Percentiles rank a stretch among this genome's conserved stretches.
These are phyloP conservation scores for Penicillium sp. DNA, from an alignment of 2,329 filamentous ascomycete species.

Conservation along the genomic window DNA sequence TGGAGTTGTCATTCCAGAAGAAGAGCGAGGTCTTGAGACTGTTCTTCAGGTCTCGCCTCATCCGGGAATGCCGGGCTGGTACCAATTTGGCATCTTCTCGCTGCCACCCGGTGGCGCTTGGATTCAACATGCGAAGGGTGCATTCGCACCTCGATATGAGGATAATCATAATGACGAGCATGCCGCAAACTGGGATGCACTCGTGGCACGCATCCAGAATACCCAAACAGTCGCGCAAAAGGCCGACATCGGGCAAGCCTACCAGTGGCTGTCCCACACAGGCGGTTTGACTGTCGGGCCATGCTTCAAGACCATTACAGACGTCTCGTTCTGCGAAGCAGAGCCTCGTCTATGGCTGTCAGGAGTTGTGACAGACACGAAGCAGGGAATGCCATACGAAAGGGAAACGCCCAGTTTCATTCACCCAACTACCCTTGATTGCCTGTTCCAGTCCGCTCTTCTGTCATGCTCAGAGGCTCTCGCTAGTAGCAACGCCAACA, in stretches of 20 bases:
- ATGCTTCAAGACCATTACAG: constrained; percentile 13
- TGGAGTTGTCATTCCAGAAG: constrained; percentile 16
- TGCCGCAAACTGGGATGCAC: constrained; percentile 11
- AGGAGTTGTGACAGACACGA: constrained; percentile 15
- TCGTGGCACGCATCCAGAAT: constrained; percentile 14
- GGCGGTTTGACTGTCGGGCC: constrained; percentile 17
- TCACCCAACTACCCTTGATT: constrained; percentile 21
- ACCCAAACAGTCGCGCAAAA: constrained; percentile 10
- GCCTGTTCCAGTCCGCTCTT: constrained; percentile 20
- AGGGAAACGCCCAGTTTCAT: constrained; percentile 14
- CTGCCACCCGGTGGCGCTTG: constrained; percentile 15
- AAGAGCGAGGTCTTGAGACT: constrained; percentile 17
- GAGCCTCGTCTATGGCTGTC: constrained; percentile 13
- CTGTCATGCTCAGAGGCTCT: constrained; percentile 15
- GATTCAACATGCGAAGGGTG: constrained; percentile 18
- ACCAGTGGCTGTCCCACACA: constrained; percentile 19
- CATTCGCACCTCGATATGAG: constrained; percentile 10
- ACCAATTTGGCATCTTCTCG: constrained; percentile 18
- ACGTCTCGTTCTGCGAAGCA: constrained; percentile 10
- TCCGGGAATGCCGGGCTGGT: constrained; percentile 15
- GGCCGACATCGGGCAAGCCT: constrained; percentile 13
- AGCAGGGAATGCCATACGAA: constrained; percentile 16
- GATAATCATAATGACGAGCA: constrained; percentile 5
- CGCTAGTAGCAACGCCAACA: constrained; percentile 14
- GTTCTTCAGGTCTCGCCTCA: constrained; percentile 16